These are phyloP conservation scores for Plasmodium vinckei DNA, from an alignment of 169 alveolate species.

Conservation along the genomic window DNA sequence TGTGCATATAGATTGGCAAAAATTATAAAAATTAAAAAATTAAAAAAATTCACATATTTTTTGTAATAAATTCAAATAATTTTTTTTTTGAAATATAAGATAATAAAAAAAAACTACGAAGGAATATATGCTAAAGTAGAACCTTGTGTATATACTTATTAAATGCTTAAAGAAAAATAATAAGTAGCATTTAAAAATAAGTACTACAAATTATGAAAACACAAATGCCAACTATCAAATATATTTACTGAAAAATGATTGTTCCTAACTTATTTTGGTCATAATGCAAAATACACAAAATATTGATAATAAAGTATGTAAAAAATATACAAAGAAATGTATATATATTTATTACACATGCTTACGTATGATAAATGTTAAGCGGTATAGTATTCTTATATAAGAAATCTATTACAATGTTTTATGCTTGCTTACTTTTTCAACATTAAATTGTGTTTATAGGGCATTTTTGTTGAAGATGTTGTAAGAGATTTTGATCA, in stretches of 20 bases:
- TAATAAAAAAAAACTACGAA: too few species aligned
- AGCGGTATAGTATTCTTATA: not conserved
- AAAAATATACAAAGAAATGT: not conserved
- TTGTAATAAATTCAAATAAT: too few species aligned
- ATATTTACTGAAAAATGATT: constrained; percentile 15
- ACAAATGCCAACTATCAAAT: not conserved
- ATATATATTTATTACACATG: not conserved
- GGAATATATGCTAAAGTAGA: too few species aligned
- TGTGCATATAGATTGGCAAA: too few species aligned
- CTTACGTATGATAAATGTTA: not conserved
- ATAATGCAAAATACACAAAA: constrained; percentile 69
- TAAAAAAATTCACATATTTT: too few species aligned
- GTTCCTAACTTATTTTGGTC: not conserved
- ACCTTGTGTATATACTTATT: too few species aligned
- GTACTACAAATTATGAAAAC: too few species aligned
- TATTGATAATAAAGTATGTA: constrained; percentile 50
- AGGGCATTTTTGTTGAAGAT: constrained; percentile 59
- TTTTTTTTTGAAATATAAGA: too few species aligned
- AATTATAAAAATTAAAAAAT: too few species aligned
- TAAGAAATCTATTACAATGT: not conserved
- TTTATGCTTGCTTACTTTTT: not conserved
- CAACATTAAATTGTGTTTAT: constrained; percentile 4
- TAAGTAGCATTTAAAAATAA: too few species aligned
- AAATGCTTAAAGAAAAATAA: too few species aligned
- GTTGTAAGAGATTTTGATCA: constrained; percentile 73